Conservation (phyloP, 345 rosid species). For the Populus nigra region DNA sequence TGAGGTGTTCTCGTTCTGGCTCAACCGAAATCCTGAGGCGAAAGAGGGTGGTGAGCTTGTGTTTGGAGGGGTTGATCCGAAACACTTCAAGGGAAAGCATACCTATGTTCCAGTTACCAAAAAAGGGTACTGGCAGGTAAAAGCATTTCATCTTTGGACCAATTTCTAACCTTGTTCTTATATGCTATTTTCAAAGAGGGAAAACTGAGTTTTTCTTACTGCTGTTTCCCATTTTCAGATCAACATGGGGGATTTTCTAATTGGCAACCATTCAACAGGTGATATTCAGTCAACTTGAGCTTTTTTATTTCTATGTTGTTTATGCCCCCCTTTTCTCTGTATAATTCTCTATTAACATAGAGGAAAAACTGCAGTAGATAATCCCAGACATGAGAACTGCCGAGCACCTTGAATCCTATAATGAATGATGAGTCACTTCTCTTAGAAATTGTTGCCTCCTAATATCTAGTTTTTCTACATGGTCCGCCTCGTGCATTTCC, state of each 20-base stretch:
- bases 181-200: background rate
- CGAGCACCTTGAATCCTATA: background rate
- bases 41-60: constrained; percentile 72
- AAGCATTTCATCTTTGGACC: background rate
- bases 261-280: constrained; percentile 64
- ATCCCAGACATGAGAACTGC: background rate
- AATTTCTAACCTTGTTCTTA: background rate
- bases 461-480: background rate
- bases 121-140: constrained; percentile 88
- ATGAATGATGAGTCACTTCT: background rate
- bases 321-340: background rate
- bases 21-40: constrained; percentile 50
- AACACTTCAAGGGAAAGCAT: constrained; percentile 67
- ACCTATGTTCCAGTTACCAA: constrained; percentile 61
- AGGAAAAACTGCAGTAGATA: background rate
- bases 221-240: constrained; percentile 41
- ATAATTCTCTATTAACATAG: background rate
- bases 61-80: constrained; percentile 69
- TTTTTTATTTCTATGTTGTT: background rate
- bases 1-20: constrained; percentile 74
- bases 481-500: background rate
- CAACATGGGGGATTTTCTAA: constrained; percentile 62
- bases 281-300: constrained; percentile 10
- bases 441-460: background rate
- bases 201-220: constrained; percentile 10